A percentile compares a stretch with the other conserved stretches of the same genome.
Conservation (phyloP, 2,329 filamentous ascomycete species). For the Coleophoma crateriformis region DNA sequence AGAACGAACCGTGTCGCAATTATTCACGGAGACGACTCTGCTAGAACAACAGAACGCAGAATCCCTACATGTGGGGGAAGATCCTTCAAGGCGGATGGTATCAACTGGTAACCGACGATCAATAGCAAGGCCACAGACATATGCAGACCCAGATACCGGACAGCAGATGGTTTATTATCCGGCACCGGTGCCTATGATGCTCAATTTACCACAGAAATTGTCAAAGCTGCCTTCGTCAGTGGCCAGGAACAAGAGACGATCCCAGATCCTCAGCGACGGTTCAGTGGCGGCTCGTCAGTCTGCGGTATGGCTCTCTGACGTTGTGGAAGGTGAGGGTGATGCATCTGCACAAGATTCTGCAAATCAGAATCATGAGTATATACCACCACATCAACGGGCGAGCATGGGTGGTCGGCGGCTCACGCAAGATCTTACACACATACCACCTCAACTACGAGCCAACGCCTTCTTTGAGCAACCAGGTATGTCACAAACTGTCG, state of each 20-base stretch:
- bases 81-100: slow-evolving; percentile 8
- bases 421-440: slow-evolving; percentile 36
- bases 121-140: slow-evolving; percentile 43
- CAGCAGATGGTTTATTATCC: slow-evolving; percentile 93
- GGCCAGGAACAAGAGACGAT: slow-evolving; percentile 64
- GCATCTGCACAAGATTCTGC: slow-evolving; percentile 14
- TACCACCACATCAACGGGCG: slow-evolving; percentile 26
- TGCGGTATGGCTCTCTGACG: slow-evolving; percentile 28
- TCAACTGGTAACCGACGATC: slow-evolving; percentile 13
- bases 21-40: slow-evolving; percentile 9
- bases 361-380: slow-evolving; percentile 21
- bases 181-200: slow-evolving; percentile 86
- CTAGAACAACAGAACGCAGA: slow-evolving; percentile 2
- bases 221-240: slow-evolving; percentile 65
- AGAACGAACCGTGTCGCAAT: slow-evolving; percentile 1
- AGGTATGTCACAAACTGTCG: slow-evolving; percentile 42
- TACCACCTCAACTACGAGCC: slow-evolving; percentile 85
- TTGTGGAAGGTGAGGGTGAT: slow-evolving; percentile 21
- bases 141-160: slow-evolving; percentile 58
- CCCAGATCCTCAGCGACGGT: slow-evolving; percentile 65
- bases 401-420: slow-evolving; percentile 24
- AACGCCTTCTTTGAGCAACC: slow-evolving; percentile 83
- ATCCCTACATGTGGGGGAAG: slow-evolving; percentile 6
- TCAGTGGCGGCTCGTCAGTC: slow-evolving; percentile 36
- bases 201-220: slow-evolving; percentile 85